Evolutionary conservation across 257 asterid genomes (phyloP).

Genomic region (Buddleja alternifolia): DNA sequence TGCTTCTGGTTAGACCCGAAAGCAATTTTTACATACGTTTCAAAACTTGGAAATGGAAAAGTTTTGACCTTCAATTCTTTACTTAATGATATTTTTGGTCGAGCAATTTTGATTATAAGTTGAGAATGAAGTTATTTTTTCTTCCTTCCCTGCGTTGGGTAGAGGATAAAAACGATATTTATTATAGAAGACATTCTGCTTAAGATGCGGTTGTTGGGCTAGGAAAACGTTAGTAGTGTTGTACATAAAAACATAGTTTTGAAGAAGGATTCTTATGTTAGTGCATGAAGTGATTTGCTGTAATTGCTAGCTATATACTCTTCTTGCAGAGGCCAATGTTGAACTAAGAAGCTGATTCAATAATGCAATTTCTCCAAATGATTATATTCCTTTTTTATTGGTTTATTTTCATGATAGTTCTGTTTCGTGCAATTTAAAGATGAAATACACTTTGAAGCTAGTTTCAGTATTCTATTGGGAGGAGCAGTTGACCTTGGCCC

Average conservation of each 20-base stretch:
- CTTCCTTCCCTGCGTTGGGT: slow-evolving; percentile 15
- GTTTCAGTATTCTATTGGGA: too few relatives aligned
- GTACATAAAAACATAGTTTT: slow-evolving; percentile 15
- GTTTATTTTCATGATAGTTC: too few relatives aligned
- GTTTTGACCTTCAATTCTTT: background rate
- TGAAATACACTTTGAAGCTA: too few relatives aligned
- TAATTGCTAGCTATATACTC: background rate
- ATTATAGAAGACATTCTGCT: slow-evolving; percentile 14
- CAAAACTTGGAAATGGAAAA: background rate
- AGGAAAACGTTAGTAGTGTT: background rate
- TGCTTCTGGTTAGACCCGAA: slow-evolving; percentile 45
- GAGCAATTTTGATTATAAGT: slow-evolving; percentile 16
- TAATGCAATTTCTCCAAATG: too few relatives aligned
- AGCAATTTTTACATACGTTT: background rate
- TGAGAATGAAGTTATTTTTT: background rate
- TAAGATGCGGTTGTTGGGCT: background rate
- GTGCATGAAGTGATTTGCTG: background rate
- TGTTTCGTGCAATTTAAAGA: too few relatives aligned
- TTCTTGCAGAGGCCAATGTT: background rate
- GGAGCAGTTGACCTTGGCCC: too few relatives aligned
- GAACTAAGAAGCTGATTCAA: too few relatives aligned
- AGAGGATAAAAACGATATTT: background rate
- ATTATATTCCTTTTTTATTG: too few relatives aligned
- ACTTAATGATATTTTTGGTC: background rate
- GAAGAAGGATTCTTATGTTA: background rate